Evolutionary conservation across 257 asterid species (phyloP).

Genomic region (Linaria vulgaris): DNA sequence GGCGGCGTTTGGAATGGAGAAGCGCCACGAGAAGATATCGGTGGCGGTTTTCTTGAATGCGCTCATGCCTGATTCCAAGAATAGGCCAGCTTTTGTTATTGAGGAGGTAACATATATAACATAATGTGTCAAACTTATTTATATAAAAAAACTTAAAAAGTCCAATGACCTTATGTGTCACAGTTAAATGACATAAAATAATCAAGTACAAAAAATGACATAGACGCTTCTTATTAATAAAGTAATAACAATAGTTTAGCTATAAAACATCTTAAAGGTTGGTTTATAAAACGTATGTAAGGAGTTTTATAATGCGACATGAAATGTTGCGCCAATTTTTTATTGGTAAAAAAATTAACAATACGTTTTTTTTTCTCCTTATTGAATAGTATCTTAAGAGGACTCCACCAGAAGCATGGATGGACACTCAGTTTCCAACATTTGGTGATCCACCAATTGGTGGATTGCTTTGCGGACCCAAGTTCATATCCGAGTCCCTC

Average conservation of each 20-base stretch:
- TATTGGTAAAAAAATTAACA: no score
- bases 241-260: no score
- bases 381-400: constrained; percentile 40
- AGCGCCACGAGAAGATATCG: constrained; percentile 45
- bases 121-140: no score
- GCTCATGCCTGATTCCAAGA: constrained; percentile 53
- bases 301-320: no score
- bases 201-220: no score
- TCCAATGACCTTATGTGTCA: no score
- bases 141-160: no score
- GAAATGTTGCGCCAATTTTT: no score
- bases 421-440: constrained; percentile 49
- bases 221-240: no score
- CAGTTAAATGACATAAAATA: no score
- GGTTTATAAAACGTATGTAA: no score
- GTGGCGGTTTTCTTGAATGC: constrained; percentile 58
- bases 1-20: constrained; percentile 54
- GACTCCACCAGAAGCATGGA: constrained; percentile 54
- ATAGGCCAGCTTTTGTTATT: constrained; percentile 49
- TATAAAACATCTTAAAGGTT: no score
- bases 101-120: constrained; percentile 38
- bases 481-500: constrained; percentile 52
- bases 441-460: constrained; percentile 56
- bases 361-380: not conserved
- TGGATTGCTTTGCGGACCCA: constrained; percentile 47